Base-by-base conservation (phyloP, 192 early-diverging fungal genomes). In the Globomyces pollinis-pini region DNA sequence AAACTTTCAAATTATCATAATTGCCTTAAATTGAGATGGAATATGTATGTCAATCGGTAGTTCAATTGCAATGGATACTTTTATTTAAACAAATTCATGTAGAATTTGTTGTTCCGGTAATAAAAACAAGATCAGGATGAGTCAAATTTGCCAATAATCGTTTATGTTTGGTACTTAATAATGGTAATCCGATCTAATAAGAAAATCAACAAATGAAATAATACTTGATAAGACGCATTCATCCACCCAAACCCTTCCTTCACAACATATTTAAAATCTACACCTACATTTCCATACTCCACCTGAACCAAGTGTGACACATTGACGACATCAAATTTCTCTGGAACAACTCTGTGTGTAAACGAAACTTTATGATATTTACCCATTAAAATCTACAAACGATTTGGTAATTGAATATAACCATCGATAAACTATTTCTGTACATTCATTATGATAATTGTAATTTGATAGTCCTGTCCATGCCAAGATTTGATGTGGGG, bases 191-290 rank as follows among this genome's bases (percentile, higher is more conserved):
- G 28, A 50, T 50, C 47, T 50, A 50, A 3, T 11, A 28, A 28
- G 20, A 32, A 16, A 57, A 45, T 8, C n/a, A n/a, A n/a, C n/a
- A n/a, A n/a, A n/a, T n/a, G n/a, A n/a, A n/a, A n/a, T 35, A 55
- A 13, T 59, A 80, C 75, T 62, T 81, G 71, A 51, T 67, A 69
- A 60, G 71, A 74, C 5, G 93, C 88, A 60, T 98, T 98, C 95
- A 98, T 98, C 95, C 95, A 98, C 11, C 95, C 95, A 71, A 98
- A 98, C 12, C 95, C 95, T 75, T 98, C 95, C 4, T 90, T 80
- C 0, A 91, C 87, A 18, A 98, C 87, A 65, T 79, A 89, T 69
- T 91, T 88, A 75, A 97, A 97, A 63, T 96, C 94, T 0, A 80
- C 69, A 2, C 96, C 96, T 0, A 97, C 93, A 55, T 95, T 95